Base-by-base conservation (phyloP, 2,329 filamentous ascomycete species). In the Neonectria magnoliae region DNA sequence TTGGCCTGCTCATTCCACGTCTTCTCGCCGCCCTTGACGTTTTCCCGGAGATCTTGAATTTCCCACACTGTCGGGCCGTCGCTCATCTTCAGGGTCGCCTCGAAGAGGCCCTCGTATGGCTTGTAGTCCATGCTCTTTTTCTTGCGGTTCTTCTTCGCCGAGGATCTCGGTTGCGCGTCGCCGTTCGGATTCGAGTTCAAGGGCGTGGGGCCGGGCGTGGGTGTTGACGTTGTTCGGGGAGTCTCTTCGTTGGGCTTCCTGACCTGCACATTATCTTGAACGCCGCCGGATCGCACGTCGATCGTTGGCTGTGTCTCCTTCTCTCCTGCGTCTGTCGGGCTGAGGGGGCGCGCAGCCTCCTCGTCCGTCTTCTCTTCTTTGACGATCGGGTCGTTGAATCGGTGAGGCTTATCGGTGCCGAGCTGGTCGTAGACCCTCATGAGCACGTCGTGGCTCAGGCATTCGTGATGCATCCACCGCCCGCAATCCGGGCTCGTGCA, bases 401-500 rank as follows among this genome's bases (percentile, higher is more conserved):
- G 75, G 69, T 88, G 84, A 3, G 86, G 85, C 67, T 81, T 85
- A 62, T 84, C 81, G 55, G 76, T 79, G 41, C 86, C 85, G 8
- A 89, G 78, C 57, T 81, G 80, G 31, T 83, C 78, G 72, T 81
- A 88, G 0, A 85, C 83, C 31, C 80, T 80, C 71, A 80, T 77
- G 13, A 90, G 80, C 4, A 84, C 81, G 14, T 87, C 84, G 69
- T 88, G 83, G 33, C 83, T 79, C n/a, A 91, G 79, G 69, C 89
- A 91, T 50, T 88, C 84, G 60, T 87, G 83, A 69, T 91, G 89
- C 64, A 91, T 83, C 89, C 89, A 91, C 58, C 82, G 84, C 57
- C 82, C 83, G 74, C 89, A 91, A 2, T 76, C 72, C 13, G 81
- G 72, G 63, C 83, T 84, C 10, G 83, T 84, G 76, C 88, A 91